Conservation (phyloP, 2,329 filamentous ascomycete genomes). For the Sclerotinia nivalis region DNA sequence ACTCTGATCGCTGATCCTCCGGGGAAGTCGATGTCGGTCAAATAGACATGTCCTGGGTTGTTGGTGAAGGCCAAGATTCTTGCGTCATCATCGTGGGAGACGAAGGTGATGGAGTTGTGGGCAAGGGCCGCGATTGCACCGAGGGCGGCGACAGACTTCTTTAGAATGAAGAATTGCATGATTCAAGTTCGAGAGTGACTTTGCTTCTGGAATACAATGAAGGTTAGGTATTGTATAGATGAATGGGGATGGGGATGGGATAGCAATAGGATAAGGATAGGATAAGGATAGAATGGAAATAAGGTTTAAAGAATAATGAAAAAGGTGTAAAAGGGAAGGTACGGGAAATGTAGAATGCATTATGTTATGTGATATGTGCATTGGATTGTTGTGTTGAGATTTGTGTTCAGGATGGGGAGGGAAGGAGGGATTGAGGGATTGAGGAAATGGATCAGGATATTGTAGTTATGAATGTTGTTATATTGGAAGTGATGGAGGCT, state of each 20-base stretch:
- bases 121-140: background rate
- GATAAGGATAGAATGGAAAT: background rate
- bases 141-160: rapidly evolving
- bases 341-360: too few species aligned
- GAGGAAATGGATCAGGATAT: too few species aligned
- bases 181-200: background rate
- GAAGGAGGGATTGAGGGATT: too few species aligned
- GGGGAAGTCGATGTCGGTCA: background rate
- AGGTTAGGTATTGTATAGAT: background rate
- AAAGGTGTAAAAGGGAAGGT: background rate
- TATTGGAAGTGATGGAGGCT: too few species aligned
- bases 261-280: background rate
- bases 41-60: background rate
- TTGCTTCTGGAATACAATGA: background rate
- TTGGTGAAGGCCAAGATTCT: background rate
- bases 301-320: background rate
- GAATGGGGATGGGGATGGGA: too few species aligned
- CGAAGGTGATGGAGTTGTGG: background rate
- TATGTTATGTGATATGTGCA: too few species aligned
- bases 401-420: too few species aligned
- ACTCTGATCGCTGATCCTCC: background rate
- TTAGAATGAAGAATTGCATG: background rate
- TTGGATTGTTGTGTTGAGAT: too few species aligned
- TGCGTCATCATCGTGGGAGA: background rate
- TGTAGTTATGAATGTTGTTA: too few species aligned